Conservation (phyloP, 192 early-diverging fungal genomes). For the Haplosporangium gracile region DNA sequence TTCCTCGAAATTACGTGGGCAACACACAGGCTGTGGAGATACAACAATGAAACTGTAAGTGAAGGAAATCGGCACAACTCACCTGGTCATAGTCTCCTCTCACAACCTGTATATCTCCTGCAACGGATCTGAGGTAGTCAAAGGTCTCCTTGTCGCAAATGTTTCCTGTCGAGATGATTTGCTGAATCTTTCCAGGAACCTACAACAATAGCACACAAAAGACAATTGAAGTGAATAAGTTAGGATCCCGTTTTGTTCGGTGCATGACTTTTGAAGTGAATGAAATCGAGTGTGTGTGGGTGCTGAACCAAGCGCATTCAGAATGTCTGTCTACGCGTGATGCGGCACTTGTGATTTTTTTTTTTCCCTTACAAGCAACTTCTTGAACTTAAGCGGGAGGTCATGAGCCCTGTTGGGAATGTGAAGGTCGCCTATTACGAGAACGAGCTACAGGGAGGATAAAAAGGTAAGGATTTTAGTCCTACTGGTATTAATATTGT, state of each 20-base stretch:
- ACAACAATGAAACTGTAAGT: not conserved
- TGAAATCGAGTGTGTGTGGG: not conserved
- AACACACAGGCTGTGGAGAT: too few relatives aligned
- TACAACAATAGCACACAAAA: constrained; percentile 24
- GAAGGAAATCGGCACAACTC: not conserved
- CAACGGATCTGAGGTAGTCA: constrained; percentile 90
- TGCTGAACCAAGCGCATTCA: not conserved
- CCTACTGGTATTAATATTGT: too few relatives aligned
- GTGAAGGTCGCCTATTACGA: constrained; percentile 95
- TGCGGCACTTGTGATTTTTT: not conserved
- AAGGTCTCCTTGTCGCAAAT: constrained; percentile 84
- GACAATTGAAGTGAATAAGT: not conserved
- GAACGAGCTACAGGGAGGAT: constrained; percentile 72
- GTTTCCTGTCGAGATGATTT: constrained; percentile 95
- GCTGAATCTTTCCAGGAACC: constrained; percentile 96
- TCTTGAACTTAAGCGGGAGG: constrained; percentile 93
- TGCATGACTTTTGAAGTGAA: not conserved
- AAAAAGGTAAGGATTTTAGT: not conserved
- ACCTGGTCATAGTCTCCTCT: constrained; percentile 90
- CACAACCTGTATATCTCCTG: constrained; percentile 80
- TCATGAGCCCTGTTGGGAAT: constrained; percentile 92
- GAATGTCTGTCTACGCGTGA: not conserved
- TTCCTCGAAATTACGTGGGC: not conserved
- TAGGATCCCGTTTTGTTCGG: not conserved
- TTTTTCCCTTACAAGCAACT: constrained; percentile 76